Percentiles rank a stretch among this genome's conserved stretches.
phyloP scores from a whole-genome alignment of 1,284 basidiomycete species.

The Thecaphora frezii region DNA sequence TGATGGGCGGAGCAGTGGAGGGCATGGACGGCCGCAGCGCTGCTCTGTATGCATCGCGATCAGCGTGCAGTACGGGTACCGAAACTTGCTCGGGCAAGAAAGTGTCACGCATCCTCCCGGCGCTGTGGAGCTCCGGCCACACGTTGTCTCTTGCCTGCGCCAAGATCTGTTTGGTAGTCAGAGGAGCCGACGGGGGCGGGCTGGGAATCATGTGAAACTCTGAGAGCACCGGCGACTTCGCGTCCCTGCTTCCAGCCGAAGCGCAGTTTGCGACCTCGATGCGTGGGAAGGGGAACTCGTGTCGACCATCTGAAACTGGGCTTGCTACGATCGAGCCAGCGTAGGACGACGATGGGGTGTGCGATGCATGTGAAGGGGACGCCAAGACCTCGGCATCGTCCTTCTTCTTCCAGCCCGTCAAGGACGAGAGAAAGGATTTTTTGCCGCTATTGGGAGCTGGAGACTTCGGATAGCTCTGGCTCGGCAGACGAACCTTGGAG shows the following conservation, averaged over 20 bases:
- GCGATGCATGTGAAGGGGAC: background rate
- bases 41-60: background rate
- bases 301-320: background rate
- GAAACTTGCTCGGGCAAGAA: background rate
- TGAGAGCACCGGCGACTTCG: background rate
- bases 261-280: background rate
- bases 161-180: slow-evolving; percentile 34
- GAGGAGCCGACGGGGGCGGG: background rate
- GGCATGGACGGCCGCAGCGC: background rate
- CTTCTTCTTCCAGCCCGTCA: background rate
- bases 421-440: slow-evolving; percentile 9
- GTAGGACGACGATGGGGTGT: background rate
- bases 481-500: background rate
- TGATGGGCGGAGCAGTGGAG: too few relatives aligned
- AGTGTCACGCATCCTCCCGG: background rate
- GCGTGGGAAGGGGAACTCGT: background rate
- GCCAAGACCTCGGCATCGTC: background rate
- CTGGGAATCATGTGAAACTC: slow-evolving; percentile 1
- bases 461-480: background rate
- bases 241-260: background rate
- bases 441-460: background rate
- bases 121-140: slow-evolving; percentile 30
- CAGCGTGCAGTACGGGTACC: background rate
- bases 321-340: background rate
- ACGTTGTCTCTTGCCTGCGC: slow-evolving; percentile 31